Evolutionary conservation across 1,139 yeast genomes (phyloP).

Genomic region (Kodamaea ohmeri): DNA sequence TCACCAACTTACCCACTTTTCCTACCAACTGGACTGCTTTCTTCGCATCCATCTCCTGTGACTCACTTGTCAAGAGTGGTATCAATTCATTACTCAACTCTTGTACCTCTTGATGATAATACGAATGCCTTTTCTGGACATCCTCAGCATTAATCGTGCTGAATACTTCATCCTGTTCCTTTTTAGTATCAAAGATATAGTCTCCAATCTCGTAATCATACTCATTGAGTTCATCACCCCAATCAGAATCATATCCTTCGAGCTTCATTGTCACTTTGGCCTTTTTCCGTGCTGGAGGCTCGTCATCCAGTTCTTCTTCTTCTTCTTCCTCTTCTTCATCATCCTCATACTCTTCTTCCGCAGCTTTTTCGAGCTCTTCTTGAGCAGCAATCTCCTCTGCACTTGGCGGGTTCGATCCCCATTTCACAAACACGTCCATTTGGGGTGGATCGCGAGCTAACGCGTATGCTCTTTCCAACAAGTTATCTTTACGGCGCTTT

Average conservation of each 20-base stretch:
- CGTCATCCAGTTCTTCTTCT: conserved; percentile 15
- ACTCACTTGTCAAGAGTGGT: conserved; percentile 16
- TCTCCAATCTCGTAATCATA: conserved; percentile 28
- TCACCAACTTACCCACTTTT: conserved; percentile 19
- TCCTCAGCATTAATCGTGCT: conserved; percentile 13
- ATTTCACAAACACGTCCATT: conserved; percentile 40
- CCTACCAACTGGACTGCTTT: conserved; percentile 18
- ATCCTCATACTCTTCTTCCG: conserved; percentile 13
- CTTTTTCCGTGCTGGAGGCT: conserved; percentile 7
- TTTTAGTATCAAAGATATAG: conserved; percentile 33
- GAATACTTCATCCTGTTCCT: conserved; percentile 29
- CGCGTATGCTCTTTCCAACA: conserved; percentile 38
- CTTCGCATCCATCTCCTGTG: conserved; percentile 14
- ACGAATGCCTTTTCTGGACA: conserved; percentile 21
- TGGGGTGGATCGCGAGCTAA: conserved; percentile 45
- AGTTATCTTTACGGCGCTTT: conserved; percentile 35
- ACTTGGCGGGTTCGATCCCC: conserved; percentile 37
- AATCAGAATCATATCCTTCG: conserved; percentile 39
- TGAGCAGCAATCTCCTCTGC: conserved; percentile 18
- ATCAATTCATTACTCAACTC: conserved; percentile 21
- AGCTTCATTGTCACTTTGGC: conserved; percentile 6
- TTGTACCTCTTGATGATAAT: conserved; percentile 20
- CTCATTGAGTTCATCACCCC: conserved; percentile 37
- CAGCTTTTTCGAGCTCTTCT: conserved; percentile 20
- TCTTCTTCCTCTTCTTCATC: conserved; percentile 12